phyloP scores from a whole-genome alignment of 805 yeast species.

The Metschnikowia baotianmanensis region DNA sequence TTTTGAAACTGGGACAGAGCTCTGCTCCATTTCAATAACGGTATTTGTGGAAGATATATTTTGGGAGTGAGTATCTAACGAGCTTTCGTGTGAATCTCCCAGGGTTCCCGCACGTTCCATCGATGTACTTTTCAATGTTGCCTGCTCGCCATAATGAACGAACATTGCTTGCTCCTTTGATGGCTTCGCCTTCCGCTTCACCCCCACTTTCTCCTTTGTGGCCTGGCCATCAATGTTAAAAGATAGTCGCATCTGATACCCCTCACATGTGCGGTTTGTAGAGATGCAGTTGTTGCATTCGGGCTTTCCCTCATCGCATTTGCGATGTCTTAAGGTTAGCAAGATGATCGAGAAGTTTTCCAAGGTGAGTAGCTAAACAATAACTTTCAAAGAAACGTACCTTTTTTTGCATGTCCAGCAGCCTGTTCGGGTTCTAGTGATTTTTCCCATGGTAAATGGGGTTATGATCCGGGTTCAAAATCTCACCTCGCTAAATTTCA shows the following conservation, averaged over 20 bases:
- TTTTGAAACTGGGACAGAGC: no score
- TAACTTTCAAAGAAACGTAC: constrained; percentile 23
- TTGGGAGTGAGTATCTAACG: not conserved
- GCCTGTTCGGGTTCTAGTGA: constrained; percentile 53
- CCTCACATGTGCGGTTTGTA: constrained; percentile 47
- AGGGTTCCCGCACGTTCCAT: not conserved
- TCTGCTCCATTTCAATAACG: no score
- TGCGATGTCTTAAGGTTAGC: constrained; percentile 41
- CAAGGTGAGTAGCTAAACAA: no score
- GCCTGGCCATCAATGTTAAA: constrained; percentile 39
- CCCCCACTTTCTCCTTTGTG: not conserved
- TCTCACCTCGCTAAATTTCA: not conserved
- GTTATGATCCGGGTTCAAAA: no score
- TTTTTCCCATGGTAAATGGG: constrained; percentile 33
- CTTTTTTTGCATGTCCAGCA: constrained; percentile 57
- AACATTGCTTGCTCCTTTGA: not conserved
- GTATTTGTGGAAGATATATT: constrained; percentile 1
- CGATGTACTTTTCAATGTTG: not conserved
- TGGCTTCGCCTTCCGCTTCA: not conserved
- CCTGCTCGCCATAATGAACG: not conserved
- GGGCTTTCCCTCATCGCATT: constrained; percentile 58
- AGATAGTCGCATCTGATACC: constrained; percentile 46
- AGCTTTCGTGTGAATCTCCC: not conserved
- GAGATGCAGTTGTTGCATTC: constrained; percentile 46
- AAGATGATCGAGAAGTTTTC: not conserved